phyloP scores from a whole-genome alignment of 441 rosid genomes.

The Pelargonium fulgidum region DNA sequence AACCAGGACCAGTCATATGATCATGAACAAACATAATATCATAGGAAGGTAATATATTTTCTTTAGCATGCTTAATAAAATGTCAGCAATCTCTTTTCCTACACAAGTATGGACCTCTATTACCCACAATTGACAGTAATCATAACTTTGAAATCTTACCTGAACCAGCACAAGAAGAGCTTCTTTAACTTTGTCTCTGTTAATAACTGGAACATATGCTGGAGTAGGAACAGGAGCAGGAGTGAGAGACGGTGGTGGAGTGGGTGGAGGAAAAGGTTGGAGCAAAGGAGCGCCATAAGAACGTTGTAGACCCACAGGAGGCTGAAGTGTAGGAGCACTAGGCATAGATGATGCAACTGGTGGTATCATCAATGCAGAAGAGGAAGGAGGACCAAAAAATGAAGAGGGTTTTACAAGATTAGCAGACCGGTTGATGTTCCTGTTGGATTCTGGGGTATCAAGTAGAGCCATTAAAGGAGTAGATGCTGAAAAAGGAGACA shows the following conservation, averaged over 20 bases:
- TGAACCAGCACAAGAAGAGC: slow-evolving; percentile 69
- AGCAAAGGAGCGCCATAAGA: slow-evolving; percentile 73
- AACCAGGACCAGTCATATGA: not conserved
- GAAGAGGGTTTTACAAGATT: slow-evolving; percentile 69
- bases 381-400: slow-evolving; percentile 51
- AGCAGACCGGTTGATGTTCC: slow-evolving; percentile 34
- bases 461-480: slow-evolving; percentile 42
- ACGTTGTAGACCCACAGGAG: slow-evolving; percentile 46
- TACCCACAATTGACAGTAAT: slow-evolving; percentile 2
- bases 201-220: slow-evolving; percentile 40
- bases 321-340: slow-evolving; percentile 52
- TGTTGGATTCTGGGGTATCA: slow-evolving; percentile 37
- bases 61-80: no score
- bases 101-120: no score
- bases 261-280: slow-evolving; percentile 95
- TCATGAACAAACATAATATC: not conserved
- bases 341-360: slow-evolving; percentile 44
- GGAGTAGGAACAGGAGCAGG: slow-evolving; percentile 37
- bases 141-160: slow-evolving; percentile 42
- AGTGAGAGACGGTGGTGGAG: slow-evolving; percentile 74
- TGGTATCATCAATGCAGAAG: slow-evolving; percentile 32
- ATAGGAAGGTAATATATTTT: not conserved
- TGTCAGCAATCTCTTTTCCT: not conserved
- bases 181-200: slow-evolving; percentile 66
- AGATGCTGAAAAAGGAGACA: slow-evolving; percentile 40